Evolutionary conservation across 306 rosid species (phyloP).

Genomic region (Delonix regia): DNA sequence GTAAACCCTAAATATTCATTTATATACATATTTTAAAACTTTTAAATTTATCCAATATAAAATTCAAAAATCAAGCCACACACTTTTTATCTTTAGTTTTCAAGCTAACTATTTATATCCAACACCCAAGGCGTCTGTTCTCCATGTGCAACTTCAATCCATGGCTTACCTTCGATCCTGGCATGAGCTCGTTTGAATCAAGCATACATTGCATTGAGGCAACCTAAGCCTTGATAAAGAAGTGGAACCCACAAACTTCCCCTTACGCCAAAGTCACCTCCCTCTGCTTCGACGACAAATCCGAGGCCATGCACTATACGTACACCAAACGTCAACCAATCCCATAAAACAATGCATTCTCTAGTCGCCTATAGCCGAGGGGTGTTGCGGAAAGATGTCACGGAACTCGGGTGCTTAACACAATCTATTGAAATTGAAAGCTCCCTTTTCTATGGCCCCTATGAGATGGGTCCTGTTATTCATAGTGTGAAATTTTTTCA

Average conservation of each 20-base stretch:
- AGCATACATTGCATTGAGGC: constrained; percentile 41
- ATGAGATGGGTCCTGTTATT: neutral
- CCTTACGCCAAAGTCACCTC: constrained; percentile 68
- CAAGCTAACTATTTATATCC: no score
- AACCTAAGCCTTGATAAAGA: constrained; percentile 49
- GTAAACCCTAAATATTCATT: no score
- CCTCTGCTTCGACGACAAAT: constrained; percentile 58
- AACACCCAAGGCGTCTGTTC: constrained; percentile 47
- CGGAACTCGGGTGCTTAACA: no score
- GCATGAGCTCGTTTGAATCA: constrained; percentile 37
- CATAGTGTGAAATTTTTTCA: neutral
- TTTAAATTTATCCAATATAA: no score
- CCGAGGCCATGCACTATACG: constrained; percentile 58
- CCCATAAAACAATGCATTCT: constrained; percentile 68
- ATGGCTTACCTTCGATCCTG: constrained; percentile 29
- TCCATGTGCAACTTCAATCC: constrained; percentile 29
- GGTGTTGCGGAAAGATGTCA: no score
- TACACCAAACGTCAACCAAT: constrained; percentile 59
- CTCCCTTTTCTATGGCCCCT: neutral
- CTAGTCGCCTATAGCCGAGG: constrained; percentile 42
- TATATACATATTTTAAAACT: no score
- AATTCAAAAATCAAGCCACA: no score
- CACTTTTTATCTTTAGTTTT: no score
- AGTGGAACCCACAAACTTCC: constrained; percentile 72
- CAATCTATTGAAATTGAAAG: neutral